A percentile compares a stretch with the other conserved stretches of the same genome.
Evolutionary conservation across 2,329 filamentous ascomycete genomes (phyloP).

Genomic region (Aspergillus ustus): DNA sequence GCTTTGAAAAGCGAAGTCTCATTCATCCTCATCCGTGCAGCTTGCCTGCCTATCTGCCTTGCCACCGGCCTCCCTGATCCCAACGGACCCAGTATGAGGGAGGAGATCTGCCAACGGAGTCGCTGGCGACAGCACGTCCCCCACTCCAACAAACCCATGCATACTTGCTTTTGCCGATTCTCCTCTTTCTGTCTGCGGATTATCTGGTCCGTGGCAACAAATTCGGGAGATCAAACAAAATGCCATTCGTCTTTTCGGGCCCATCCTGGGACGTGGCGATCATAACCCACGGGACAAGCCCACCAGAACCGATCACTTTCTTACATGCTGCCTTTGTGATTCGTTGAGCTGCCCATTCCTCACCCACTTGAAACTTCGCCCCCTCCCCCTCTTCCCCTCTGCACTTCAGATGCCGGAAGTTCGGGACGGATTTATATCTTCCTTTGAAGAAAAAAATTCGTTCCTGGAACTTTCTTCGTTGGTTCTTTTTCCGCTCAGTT

Average conservation of each 20-base stretch:
- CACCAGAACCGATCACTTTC: constrained; percentile 7
- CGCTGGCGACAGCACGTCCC: background rate
- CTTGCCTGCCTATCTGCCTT: background rate
- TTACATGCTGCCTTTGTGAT: constrained; percentile 9
- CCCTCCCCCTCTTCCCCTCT: constrained; percentile 9
- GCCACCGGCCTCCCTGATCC: constrained; percentile 5
- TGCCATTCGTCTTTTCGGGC: constrained; percentile 1
- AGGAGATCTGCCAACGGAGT: background rate
- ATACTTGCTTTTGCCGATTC: constrained; percentile 12
- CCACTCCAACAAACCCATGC: constrained; percentile 9
- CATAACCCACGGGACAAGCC: constrained; percentile 14
- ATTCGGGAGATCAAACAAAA: constrained; percentile 9
- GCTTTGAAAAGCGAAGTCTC: constrained; percentile 3
- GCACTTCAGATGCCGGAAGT: constrained; percentile 2
- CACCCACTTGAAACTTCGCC: constrained; percentile 10
- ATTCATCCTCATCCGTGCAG: constrained; percentile 8
- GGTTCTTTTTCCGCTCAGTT: constrained; percentile 4
- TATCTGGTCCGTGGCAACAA: constrained; percentile 14
- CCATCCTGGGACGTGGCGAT: constrained; percentile 13
- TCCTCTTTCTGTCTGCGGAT: background rate
- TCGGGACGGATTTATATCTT: constrained; percentile 5
- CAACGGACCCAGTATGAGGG: background rate
- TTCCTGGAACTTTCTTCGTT: constrained; percentile 6
- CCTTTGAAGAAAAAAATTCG: background rate
- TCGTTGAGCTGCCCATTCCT: constrained; percentile 1